A percentile compares a stretch with the other conserved stretches of the same genome.
Conservation (phyloP, 2,329 filamentous ascomycete species). For the Nannizziopsis barbatae region DNA sequence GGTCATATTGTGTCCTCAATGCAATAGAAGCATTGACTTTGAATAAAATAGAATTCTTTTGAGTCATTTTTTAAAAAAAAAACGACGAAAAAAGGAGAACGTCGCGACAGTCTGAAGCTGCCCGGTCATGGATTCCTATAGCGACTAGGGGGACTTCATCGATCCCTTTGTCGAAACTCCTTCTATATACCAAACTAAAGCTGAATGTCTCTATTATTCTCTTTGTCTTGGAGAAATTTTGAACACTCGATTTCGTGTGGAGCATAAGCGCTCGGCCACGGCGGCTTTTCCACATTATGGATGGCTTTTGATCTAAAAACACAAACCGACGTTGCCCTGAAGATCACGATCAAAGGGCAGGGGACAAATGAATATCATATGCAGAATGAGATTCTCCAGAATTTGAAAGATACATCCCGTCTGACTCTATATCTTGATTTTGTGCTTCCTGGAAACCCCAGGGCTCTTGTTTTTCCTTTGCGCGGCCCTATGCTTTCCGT, state of each 20-base stretch:
- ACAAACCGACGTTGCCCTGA: slow-evolving; percentile 14
- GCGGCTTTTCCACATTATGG: slow-evolving; percentile 15
- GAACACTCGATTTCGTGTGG: slow-evolving; percentile 11
- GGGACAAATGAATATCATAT: slow-evolving; percentile 12
- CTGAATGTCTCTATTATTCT: too few relatives aligned
- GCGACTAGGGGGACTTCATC: too few relatives aligned
- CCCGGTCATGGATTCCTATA: too few relatives aligned
- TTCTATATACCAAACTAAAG: too few relatives aligned
- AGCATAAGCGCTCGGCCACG: slow-evolving; percentile 15
- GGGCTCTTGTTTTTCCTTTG: slow-evolving; percentile 6
- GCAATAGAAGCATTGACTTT: too few relatives aligned
- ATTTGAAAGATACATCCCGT: slow-evolving; percentile 12
- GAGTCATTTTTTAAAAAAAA: too few relatives aligned
- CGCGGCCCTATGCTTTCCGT: background rate
- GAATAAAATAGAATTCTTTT: too few relatives aligned
- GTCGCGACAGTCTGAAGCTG: too few relatives aligned
- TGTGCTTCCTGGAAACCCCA: slow-evolving; percentile 1
- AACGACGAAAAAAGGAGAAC: too few relatives aligned
- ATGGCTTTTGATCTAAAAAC: slow-evolving; percentile 13
- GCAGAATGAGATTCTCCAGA: slow-evolving; percentile 11
- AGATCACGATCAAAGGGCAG: slow-evolving; percentile 6
- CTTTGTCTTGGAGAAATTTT: slow-evolving; percentile 13
- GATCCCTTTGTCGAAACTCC: too few relatives aligned
- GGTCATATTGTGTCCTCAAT: too few relatives aligned
- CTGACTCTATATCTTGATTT: slow-evolving; percentile 12